Evolutionary conservation across 768 basidiomycete species (phyloP).

Genomic region (Suillus lakei): DNA sequence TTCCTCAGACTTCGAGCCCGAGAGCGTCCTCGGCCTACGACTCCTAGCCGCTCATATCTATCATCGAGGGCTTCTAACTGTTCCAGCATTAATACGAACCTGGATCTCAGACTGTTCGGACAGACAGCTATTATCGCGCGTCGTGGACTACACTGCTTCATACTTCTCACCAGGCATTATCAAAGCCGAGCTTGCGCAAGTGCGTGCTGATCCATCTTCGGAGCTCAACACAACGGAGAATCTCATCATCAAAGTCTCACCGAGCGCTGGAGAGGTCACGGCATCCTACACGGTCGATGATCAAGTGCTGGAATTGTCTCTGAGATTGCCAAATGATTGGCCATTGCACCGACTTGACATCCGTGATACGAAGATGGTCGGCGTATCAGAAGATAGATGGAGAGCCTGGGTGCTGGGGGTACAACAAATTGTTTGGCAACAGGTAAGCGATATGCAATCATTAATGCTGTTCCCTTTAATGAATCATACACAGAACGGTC

Average conservation of each 20-base stretch:
- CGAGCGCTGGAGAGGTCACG: conserved; percentile 77
- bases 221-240: conserved; percentile 72
- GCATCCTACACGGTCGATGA: conserved; percentile 91
- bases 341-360: conserved; percentile 89
- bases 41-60: conserved; percentile 87
- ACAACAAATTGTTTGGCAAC: conserved; percentile 87
- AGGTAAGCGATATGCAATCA: conserved; percentile 53
- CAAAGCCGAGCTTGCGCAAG: conserved; percentile 75
- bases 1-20: conserved; percentile 60
- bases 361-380: conserved; percentile 81
- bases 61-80: conserved; percentile 81
- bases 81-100: conserved; percentile 83
- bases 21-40: conserved; percentile 53
- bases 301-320: conserved; percentile 85
- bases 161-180: conserved; percentile 93
- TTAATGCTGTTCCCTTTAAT: not conserved
- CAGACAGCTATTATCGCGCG: conserved; percentile 77
- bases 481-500: conserved; percentile 68
- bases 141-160: conserved; percentile 78
- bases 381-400: conserved; percentile 90
- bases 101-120: conserved; percentile 92
- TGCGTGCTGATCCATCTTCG: conserved; percentile 59
- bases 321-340: conserved; percentile 89
- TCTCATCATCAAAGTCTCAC: conserved; percentile 77
- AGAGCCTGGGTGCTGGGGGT: conserved; percentile 92